Conservation (phyloP, 2,329 filamentous ascomycete genomes). For the Microsporum canis region DNA sequence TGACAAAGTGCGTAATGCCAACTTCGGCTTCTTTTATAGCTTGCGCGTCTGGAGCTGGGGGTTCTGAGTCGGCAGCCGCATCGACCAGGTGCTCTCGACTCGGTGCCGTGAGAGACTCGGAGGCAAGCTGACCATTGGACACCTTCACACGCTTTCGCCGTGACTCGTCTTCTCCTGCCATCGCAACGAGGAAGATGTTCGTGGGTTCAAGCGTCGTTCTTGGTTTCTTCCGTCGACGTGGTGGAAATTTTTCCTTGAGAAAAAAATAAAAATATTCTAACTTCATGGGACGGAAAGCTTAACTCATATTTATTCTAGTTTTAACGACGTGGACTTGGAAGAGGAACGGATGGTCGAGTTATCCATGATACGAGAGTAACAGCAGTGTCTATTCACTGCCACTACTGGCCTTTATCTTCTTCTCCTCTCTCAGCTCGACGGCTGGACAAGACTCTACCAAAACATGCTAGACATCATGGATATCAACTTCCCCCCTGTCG, state of each 20-base stretch:
- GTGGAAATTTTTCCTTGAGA: not conserved
- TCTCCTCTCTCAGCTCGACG: too few relatives aligned
- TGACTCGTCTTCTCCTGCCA: slow-evolving; percentile 9
- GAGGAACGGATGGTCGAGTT: too few relatives aligned
- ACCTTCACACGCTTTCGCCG: slow-evolving; percentile 17
- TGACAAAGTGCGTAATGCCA: slow-evolving; percentile 56
- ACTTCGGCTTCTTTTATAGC: slow-evolving; percentile 35
- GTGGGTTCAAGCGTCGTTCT: not conserved
- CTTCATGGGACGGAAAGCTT: too few relatives aligned
- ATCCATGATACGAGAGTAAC: too few relatives aligned
- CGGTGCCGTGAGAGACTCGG: not conserved
- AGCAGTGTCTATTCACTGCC: too few relatives aligned
- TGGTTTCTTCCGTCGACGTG: not conserved
- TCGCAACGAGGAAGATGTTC: not conserved
- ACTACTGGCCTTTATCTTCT: too few relatives aligned
- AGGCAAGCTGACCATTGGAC: slow-evolving; percentile 8
- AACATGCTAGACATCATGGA: too few relatives aligned
- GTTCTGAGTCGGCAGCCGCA: not conserved
- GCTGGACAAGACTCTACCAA: too few relatives aligned
- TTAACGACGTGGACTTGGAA: too few relatives aligned
- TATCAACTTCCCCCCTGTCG: too few relatives aligned
- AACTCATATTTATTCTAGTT: too few relatives aligned
- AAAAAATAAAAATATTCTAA: not conserved
- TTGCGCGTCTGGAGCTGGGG: slow-evolving; percentile 21
- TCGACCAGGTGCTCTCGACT: not conserved